Percentiles rank a stretch among this genome's conserved stretches.
These are phyloP conservation scores for Fusarium lyarnte DNA, from an alignment of 2,329 filamentous ascomycete genomes.

Conservation along the genomic window DNA sequence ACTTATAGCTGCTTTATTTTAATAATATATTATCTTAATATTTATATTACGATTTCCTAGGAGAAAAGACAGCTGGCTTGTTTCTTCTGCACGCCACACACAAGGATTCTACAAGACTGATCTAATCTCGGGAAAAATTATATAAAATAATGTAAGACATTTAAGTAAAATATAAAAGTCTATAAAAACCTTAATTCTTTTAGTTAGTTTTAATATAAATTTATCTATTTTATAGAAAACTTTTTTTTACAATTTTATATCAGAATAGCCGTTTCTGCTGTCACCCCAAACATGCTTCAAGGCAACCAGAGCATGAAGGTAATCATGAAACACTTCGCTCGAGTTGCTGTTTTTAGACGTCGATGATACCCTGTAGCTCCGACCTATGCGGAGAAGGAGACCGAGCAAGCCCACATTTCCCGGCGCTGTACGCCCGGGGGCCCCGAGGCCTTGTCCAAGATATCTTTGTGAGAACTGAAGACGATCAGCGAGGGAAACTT, in stretches of 20 bases:
- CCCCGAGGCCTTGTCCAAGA: conserved; percentile 1
- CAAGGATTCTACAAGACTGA: background rate
- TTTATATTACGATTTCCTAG: too few relatives aligned
- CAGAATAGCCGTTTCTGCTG: background rate
- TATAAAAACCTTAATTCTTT: background rate
- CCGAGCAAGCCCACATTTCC: conserved; percentile 4
- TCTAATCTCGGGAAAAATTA: background rate
- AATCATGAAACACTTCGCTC: conserved; percentile 9
- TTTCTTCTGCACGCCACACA: background rate
- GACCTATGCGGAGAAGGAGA: background rate
- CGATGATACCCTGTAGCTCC: conserved; percentile 12
- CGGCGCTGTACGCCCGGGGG: background rate
- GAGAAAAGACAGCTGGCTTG: too few relatives aligned
- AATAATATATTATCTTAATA: background rate
- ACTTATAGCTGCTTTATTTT: background rate
- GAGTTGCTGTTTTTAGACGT: conserved; percentile 13
- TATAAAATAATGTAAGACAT: background rate
- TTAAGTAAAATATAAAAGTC: background rate
- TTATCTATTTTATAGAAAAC: background rate
- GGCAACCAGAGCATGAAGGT: background rate
- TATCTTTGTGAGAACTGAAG: background rate
- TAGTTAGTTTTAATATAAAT: background rate
- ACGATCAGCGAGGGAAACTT: background rate
- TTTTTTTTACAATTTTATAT: background rate
- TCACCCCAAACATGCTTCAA: background rate